These are phyloP conservation scores for Wolfiporia cocos DNA, from an alignment of 1,284 basidiomycete genomes.

Conservation along the genomic window DNA sequence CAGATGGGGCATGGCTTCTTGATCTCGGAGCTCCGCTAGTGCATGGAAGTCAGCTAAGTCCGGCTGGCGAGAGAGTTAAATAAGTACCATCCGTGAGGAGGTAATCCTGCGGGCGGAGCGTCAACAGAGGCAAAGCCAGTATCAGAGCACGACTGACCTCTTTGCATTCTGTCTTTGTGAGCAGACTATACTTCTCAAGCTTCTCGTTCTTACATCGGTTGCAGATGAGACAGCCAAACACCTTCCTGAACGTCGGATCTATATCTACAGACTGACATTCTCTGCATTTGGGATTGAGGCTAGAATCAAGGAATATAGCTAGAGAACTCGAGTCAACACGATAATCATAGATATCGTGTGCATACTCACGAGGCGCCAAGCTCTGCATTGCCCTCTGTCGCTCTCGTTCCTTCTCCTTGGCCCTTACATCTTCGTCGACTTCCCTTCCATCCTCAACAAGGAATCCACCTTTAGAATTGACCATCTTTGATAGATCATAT, in stretches of 20 bases:
- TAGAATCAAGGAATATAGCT: constrained; percentile 66
- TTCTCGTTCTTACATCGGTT: constrained; percentile 84
- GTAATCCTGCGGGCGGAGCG: constrained; percentile 59
- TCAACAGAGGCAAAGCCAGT: neutral
- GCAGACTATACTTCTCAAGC: constrained; percentile 88
- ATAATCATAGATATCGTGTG: neutral
- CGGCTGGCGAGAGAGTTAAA: too few relatives aligned
- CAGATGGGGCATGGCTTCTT: constrained; percentile 89
- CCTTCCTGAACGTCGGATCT: constrained; percentile 74
- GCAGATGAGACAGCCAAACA: constrained; percentile 85
- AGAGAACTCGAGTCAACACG: constrained; percentile 2
- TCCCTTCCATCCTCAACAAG: constrained; percentile 81
- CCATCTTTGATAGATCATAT: constrained; percentile 96
- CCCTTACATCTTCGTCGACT: constrained; percentile 54
- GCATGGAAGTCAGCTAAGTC: neutral
- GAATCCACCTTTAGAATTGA: constrained; percentile 93
- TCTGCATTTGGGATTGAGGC: constrained; percentile 73
- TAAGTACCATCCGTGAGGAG: constrained; percentile 76
- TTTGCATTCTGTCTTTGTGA: constrained; percentile 99
- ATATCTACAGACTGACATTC: constrained; percentile 85
- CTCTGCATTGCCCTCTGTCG: constrained; percentile 62
- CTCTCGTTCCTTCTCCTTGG: constrained; percentile 76
- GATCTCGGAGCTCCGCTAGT: constrained; percentile 86
- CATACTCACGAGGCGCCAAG: constrained; percentile 60
- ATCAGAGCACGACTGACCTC: constrained; percentile 47